Conservation (phyloP, 345 rosid species). For the Salix arbutifolia region DNA sequence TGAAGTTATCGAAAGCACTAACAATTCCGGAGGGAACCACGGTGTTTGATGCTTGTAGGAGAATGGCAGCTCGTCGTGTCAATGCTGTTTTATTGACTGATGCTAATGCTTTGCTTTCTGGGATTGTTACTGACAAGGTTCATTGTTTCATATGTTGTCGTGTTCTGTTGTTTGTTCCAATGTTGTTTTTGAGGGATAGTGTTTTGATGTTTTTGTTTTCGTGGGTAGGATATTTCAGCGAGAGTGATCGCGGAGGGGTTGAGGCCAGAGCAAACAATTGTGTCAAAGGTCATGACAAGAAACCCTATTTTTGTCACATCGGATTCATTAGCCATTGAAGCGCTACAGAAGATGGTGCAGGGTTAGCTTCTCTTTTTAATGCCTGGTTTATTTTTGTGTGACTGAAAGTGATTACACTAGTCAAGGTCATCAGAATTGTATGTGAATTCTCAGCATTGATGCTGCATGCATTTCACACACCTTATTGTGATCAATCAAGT, state of each 20-base stretch:
- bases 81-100: slow-evolving; percentile 88
- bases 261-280: slow-evolving; percentile 81
- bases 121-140: slow-evolving; percentile 89
- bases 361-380: slow-evolving; percentile 36
- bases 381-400: background rate
- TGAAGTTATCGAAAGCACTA: slow-evolving; percentile 84
- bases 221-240: slow-evolving; percentile 55
- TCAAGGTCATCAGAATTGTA: background rate
- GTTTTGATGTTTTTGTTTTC: background rate
- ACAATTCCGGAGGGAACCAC: slow-evolving; percentile 93
- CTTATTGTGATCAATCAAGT: background rate
- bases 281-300: slow-evolving; percentile 89
- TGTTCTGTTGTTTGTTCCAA: background rate
- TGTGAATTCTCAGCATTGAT: background rate
- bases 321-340: slow-evolving; percentile 84
- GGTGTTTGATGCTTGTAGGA: slow-evolving; percentile 78
- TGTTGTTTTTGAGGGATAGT: background rate
- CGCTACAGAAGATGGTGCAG: slow-evolving; percentile 97
- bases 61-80: slow-evolving; percentile 95
- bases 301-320: slow-evolving; percentile 84
- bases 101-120: slow-evolving; percentile 83
- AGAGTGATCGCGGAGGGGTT: slow-evolving; percentile 94
- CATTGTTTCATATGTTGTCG: background rate
- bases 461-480: background rate
- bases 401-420: background rate